phyloP scores from a whole-genome alignment of 1,139 yeast species.

The Sugiyamaella paludigena region DNA sequence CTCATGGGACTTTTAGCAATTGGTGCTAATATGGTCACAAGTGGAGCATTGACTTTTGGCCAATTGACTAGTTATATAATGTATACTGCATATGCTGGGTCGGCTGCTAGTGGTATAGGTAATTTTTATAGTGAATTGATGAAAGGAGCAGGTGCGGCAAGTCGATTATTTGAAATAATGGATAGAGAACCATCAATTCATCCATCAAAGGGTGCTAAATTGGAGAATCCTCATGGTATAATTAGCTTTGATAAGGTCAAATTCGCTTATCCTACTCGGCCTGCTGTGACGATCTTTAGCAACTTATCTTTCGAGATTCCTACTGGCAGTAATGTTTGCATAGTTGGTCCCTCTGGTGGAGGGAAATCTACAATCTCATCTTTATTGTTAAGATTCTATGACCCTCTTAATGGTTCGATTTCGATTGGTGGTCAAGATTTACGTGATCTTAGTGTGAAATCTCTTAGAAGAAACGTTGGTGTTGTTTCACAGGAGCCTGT shows the following conservation, averaged over 20 bases:
- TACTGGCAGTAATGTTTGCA: constrained; percentile 85
- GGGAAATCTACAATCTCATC: constrained; percentile 93
- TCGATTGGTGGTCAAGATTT: constrained; percentile 70
- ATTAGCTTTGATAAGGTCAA: constrained; percentile 64
- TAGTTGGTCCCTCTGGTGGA: constrained; percentile 95
- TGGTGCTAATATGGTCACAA: constrained; percentile 75
- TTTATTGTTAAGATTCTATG: constrained; percentile 74
- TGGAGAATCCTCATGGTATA: constrained; percentile 44
- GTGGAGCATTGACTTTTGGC: constrained; percentile 75
- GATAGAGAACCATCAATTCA: constrained; percentile 71
- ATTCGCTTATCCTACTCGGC: constrained; percentile 86
- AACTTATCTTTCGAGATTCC: constrained; percentile 63
- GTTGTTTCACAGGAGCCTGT: constrained; percentile 94
- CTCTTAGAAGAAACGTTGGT: constrained; percentile 70
- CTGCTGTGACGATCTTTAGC: constrained; percentile 65
- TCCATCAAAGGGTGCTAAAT: constrained; percentile 56
- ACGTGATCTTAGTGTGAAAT: constrained; percentile 64
- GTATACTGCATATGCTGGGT: constrained; percentile 90
- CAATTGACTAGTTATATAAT: constrained; percentile 90
- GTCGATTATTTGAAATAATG: constrained; percentile 81
- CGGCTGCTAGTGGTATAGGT: constrained; percentile 85
- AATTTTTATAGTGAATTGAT: constrained; percentile 88
- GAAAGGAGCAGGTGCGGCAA: constrained; percentile 97
- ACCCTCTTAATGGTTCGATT: constrained; percentile 66
- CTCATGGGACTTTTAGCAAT: constrained; percentile 71